These are phyloP conservation scores for Thalia dealbata DNA, from an alignment of 176 grass and related monocot species.

Conservation along the genomic window DNA sequence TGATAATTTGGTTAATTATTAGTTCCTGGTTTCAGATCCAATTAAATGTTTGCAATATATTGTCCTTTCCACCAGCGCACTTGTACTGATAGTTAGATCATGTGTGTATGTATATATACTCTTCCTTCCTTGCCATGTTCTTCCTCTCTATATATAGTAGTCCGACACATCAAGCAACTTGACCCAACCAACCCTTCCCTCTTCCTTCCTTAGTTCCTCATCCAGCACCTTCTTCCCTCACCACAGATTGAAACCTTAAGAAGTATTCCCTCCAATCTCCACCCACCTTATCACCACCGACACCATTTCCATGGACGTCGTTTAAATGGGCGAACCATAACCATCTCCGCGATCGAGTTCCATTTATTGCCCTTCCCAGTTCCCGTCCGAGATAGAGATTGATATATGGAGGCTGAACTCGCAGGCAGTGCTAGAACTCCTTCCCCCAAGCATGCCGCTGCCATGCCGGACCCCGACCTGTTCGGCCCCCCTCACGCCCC, in stretches of 20 bases:
- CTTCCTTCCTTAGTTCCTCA: too few relatives aligned
- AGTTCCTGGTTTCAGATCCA: neutral
- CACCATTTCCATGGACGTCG: conserved; percentile 1
- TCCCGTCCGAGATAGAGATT: too few relatives aligned
- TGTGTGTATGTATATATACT: neutral
- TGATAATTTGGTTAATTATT: neutral
- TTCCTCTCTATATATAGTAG: too few relatives aligned
- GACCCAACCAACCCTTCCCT: neutral
- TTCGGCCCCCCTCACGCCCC: neutral
- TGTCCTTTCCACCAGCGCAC: neutral
- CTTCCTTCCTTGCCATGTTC: neutral
- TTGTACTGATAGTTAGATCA: neutral
- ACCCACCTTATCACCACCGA: neutral
- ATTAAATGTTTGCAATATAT: neutral
- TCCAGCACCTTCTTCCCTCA: neutral
- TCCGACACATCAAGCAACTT: too few relatives aligned
- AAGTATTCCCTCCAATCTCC: neutral
- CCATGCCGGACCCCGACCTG: neutral
- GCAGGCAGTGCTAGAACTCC: neutral
- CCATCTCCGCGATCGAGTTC: neutral
- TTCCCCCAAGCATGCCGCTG: neutral
- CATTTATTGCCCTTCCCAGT: neutral
- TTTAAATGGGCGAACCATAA: neutral
- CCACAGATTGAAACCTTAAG: too few relatives aligned
- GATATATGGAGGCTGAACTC: conserved; percentile 9